These are phyloP conservation scores for Debaryomycetaceae sp. DNA, from an alignment of 1,139 yeast species.

Conservation along the genomic window DNA sequence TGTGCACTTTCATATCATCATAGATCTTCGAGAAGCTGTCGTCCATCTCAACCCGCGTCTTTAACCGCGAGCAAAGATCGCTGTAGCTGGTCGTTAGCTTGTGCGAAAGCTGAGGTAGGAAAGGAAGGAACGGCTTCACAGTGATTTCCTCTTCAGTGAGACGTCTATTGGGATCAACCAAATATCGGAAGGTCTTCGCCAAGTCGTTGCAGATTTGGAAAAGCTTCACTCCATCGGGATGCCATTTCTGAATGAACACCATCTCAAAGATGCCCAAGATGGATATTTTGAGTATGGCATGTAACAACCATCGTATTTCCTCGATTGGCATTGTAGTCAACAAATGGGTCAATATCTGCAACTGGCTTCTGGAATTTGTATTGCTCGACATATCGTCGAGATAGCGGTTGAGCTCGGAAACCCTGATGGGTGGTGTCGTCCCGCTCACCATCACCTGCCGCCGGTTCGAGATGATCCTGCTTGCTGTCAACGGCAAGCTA, in stretches of 20 bases:
- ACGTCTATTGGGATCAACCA: constrained; percentile 47
- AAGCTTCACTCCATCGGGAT: constrained; percentile 71
- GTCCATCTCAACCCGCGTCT: constrained; percentile 20
- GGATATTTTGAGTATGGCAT: constrained; percentile 60
- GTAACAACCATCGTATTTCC: constrained; percentile 69
- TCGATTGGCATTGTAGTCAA: constrained; percentile 54
- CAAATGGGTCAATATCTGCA: constrained; percentile 44
- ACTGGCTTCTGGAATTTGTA: constrained; percentile 32
- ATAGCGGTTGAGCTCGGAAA: constrained; percentile 54
- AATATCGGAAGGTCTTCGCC: constrained; percentile 55
- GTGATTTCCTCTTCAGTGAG: constrained; percentile 43
- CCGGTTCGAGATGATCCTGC: constrained; percentile 46
- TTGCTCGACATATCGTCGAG: constrained; percentile 49
- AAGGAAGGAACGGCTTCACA: constrained; percentile 51
- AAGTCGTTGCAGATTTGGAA: constrained; percentile 68
- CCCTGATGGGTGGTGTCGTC: constrained; percentile 32
- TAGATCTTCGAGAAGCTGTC: constrained; percentile 15
- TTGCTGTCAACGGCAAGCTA: constrained; percentile 44
- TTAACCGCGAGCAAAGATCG: constrained; percentile 42
- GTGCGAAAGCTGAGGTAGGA: constrained; percentile 69
- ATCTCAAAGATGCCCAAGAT: constrained; percentile 60
- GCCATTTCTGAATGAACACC: constrained; percentile 65
- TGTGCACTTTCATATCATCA: constrained; percentile 11
- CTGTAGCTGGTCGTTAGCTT: constrained; percentile 49
- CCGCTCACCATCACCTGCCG: constrained; percentile 46